Evolutionary conservation across 2,329 filamentous ascomycete genomes (phyloP).

Genomic region (Pleurostoma richardsiae): DNA sequence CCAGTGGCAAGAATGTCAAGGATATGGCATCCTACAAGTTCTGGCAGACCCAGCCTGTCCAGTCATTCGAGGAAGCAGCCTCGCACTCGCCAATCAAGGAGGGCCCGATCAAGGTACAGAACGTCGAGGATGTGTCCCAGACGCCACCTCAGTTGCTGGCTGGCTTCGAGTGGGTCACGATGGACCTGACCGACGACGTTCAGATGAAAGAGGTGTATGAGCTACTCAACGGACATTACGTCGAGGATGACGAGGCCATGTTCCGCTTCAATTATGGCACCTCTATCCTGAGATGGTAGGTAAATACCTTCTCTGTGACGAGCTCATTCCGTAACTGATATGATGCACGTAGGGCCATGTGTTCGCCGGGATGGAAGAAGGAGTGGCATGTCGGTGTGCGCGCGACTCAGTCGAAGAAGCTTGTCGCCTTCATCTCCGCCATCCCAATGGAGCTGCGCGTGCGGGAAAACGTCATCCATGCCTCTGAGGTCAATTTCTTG

Average conservation of each 20-base stretch:
- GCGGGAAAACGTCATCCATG: slow-evolving; percentile 67
- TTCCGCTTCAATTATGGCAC: slow-evolving; percentile 96
- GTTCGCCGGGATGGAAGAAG: slow-evolving; percentile 89
- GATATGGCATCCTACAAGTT: slow-evolving; percentile 98
- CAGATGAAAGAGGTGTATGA: slow-evolving; percentile 90
- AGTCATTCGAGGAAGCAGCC: slow-evolving; percentile 64
- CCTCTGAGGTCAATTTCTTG: slow-evolving; percentile 96
- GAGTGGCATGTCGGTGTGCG: slow-evolving; percentile 95
- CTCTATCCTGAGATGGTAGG: slow-evolving; percentile 82
- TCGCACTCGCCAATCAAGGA: slow-evolving; percentile 56
- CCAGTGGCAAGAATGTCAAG: slow-evolving; percentile 83
- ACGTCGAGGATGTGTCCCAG: slow-evolving; percentile 72
- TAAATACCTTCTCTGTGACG: background rate
- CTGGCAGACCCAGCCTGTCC: slow-evolving; percentile 96
- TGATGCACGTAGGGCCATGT: slow-evolving; percentile 65
- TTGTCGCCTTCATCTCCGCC: slow-evolving; percentile 94
- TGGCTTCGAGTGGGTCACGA: slow-evolving; percentile 90
- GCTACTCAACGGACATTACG: slow-evolving; percentile 87
- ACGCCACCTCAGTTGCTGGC: slow-evolving; percentile 70
- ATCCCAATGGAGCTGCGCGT: slow-evolving; percentile 82
- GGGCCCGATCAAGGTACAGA: slow-evolving; percentile 78
- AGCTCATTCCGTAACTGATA: background rate
- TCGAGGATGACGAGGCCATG: slow-evolving; percentile 94
- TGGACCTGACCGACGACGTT: slow-evolving; percentile 74
- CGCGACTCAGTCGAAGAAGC: slow-evolving; percentile 73